Percentiles rank a stretch among this genome's conserved stretches.
Conservation (phyloP, 2,329 filamentous ascomycete genomes). For the Cryphonectria nitschkei region DNA sequence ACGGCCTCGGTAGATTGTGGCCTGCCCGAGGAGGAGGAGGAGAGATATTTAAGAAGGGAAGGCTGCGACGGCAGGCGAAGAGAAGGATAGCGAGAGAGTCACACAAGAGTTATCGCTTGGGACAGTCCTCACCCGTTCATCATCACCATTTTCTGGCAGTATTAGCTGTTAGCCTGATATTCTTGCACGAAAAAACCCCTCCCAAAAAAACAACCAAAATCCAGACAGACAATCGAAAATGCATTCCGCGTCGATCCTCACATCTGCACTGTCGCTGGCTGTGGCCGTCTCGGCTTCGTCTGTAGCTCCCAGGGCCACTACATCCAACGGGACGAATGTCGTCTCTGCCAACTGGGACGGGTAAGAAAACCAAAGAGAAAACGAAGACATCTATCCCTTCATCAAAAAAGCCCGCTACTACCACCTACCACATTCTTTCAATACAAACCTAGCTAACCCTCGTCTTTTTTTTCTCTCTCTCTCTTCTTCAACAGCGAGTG, state of each 20-base stretch:
- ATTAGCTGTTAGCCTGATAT: not conserved
- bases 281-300: slow-evolving; percentile 14
- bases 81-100: not conserved
- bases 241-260: slow-evolving; percentile 13
- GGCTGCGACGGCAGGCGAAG: not conserved
- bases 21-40: not conserved
- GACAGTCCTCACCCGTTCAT: not conserved
- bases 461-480: not conserved
- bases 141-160: not conserved
- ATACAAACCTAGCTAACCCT: not conserved
- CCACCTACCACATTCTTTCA: too few species aligned
- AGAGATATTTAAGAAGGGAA: not conserved
- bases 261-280: slow-evolving; percentile 17
- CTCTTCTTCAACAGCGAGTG: slow-evolving; percentile 19
- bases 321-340: slow-evolving; percentile 24
- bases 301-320: slow-evolving; percentile 15
- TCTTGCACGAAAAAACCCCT: too few species aligned
- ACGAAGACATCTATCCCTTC: not conserved
- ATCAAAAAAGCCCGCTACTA: not conserved
- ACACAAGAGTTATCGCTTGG: not conserved
- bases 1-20: not conserved
- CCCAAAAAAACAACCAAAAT: too few species aligned
- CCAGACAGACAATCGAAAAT: slow-evolving; percentile 9
- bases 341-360: slow-evolving; percentile 25
- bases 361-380: slow-evolving; percentile 5